Evolutionary conservation across 2,329 filamentous ascomycete species (phyloP), one percentile per base, ranked within the genome.

Genomic region (Fusarium sp.): DNA sequence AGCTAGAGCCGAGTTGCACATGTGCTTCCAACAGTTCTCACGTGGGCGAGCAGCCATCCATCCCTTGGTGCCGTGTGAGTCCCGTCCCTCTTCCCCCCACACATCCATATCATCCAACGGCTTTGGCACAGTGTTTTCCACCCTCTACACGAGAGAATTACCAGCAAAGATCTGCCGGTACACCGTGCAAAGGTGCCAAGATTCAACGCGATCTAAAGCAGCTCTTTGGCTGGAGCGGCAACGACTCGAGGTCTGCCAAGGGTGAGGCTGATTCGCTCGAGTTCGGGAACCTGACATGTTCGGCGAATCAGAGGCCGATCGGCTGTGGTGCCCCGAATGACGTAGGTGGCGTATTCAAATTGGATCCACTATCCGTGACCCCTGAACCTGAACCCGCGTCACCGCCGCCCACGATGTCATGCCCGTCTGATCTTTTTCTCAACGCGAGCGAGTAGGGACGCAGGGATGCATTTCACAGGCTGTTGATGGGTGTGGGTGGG

Each of bases 371-470:
- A 6, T 52, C 37, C 52, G 63, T 32, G 65, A 74, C 77, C 77
- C 76, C 72, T 79, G 67, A 71, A 45, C 76, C 72, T 78, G 67
- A 71, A 45, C 72, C 66, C 63, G 56, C 32, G 66, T 66, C 75
- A 73, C 71, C 65, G 63, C 69, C 47, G 63, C 56, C 45, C 25
- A 30, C 50, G 61, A 73, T 67, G 52, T 65, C 52, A 63, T 65
- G 38, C 6, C 61, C 65, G 20, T 73, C 67, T 64, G 62, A 66
- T 66, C 73, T 68, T 60, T 38, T 47, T 59, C 32, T 43, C 32
- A 60, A 63, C 66, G 33, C 30, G 25, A 64, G 62, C 56, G 54
- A 68, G 54, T 38, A 37, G 35, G 43, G 40, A 54, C 27, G 50
- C 47, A 63, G 37, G 25, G 25, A 47, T 65, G 62, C 37, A 27